A percentile compares a stretch with the other conserved stretches of the same genome.
These are phyloP conservation scores for Krasilnikovozyma curviuscula DNA, from an alignment of 768 basidiomycete genomes.

Conservation along the genomic window DNA sequence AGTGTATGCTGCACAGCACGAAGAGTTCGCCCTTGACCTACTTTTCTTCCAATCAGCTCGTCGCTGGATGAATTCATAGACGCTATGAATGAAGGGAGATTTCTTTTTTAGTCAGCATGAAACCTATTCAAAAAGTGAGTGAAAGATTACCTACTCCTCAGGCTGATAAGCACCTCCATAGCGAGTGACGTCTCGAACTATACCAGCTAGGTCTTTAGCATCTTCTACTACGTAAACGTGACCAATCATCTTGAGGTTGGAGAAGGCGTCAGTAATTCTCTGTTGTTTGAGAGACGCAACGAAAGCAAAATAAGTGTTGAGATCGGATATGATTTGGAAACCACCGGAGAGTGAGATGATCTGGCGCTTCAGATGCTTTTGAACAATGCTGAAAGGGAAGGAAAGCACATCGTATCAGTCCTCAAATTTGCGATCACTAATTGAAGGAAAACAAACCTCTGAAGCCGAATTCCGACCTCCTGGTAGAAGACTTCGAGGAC, in stretches of 20 bases:
- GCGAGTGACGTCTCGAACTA: conserved; percentile 81
- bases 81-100: conserved; percentile 32
- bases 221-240: conserved; percentile 81
- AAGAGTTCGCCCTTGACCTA: conserved; percentile 22
- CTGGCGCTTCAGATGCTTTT: conserved; percentile 90
- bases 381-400: conserved; percentile 46
- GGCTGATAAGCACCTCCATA: conserved; percentile 90
- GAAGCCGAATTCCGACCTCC: conserved; percentile 79
- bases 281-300: conserved; percentile 69
- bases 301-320: conserved; percentile 84
- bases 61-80: conserved; percentile 89
- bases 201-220: conserved; percentile 87
- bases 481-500: conserved; percentile 95
- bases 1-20: conserved; percentile 3
- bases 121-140: neutral
- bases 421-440: neutral
- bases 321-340: conserved; percentile 85
- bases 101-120: neutral
- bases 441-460: conserved; percentile 38
- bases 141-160: conserved; percentile 48
- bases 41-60: conserved; percentile 94
- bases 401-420: neutral
- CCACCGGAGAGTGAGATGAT: conserved; percentile 88
- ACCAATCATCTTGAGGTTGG: conserved; percentile 88
- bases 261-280: conserved; percentile 64